Percentiles rank a stretch among this genome's conserved stretches.
Evolutionary conservation across 257 asterid genomes (phyloP).

Genomic region (Capsicum baccatum): DNA sequence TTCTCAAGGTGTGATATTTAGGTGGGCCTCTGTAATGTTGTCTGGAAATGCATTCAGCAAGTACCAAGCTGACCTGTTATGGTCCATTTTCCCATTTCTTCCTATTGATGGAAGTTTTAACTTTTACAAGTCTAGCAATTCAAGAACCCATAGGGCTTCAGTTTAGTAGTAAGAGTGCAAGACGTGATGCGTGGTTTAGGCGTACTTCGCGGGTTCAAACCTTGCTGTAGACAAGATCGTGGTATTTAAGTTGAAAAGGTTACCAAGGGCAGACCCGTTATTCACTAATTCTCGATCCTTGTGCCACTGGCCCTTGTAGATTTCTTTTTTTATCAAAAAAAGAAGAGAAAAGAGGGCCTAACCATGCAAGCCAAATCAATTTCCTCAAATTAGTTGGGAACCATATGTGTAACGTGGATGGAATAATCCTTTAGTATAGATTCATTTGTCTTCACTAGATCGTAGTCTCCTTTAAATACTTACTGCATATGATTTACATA

Average conservation of each 20-base stretch:
- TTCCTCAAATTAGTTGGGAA: neutral
- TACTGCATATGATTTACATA: neutral
- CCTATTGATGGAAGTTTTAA: neutral
- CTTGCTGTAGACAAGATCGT: neutral
- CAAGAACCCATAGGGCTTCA: neutral
- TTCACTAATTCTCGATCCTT: neutral
- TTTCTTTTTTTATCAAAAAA: neutral
- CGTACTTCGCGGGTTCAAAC: neutral
- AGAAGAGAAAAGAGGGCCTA: neutral
- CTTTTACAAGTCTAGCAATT: neutral
- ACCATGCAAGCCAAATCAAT: conserved; percentile 2
- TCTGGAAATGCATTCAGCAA: conserved; percentile 11
- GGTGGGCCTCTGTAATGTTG: conserved; percentile 22
- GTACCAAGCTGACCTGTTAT: conserved; percentile 1
- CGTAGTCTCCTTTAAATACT: neutral
- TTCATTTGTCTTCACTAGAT: conserved; percentile 14
- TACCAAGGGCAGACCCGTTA: neutral
- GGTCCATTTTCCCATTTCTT: conserved; percentile 6
- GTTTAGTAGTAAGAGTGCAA: neutral
- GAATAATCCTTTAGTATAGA: neutral
- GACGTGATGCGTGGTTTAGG: neutral
- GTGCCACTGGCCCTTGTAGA: neutral
- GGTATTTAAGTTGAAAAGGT: neutral
- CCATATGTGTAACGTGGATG: neutral
- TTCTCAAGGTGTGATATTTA: conserved; percentile 43